These are phyloP conservation scores for Phytophthora aleatoria DNA, from an alignment of 352 stramenopile genomes.

Conservation along the genomic window DNA sequence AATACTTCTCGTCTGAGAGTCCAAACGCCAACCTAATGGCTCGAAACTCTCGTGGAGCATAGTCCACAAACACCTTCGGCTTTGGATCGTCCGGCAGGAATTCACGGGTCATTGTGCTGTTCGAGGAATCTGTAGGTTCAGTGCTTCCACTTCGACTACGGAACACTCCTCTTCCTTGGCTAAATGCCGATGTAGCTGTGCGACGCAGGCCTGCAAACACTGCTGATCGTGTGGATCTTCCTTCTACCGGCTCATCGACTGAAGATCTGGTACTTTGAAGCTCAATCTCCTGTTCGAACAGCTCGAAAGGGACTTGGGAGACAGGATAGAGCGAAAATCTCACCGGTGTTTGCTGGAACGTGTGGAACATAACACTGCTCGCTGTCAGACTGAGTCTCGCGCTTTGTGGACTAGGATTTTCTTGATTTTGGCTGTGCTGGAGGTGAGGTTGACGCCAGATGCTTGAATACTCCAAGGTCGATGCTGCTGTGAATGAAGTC, in stretches of 20 bases:
- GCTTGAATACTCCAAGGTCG: conserved; percentile 10
- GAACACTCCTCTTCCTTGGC: conserved; percentile 37
- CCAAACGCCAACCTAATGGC: conserved; percentile 64
- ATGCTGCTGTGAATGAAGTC: conserved; percentile 25
- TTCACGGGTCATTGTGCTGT: conserved; percentile 18
- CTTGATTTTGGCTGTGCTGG: conserved; percentile 31
- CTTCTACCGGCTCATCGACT: conserved; percentile 20
- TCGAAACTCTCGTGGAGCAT: conserved; percentile 68
- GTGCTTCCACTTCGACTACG: conserved; percentile 31
- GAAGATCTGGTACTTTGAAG: conserved; percentile 55
- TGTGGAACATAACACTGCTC: conserved; percentile 26
- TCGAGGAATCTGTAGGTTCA: conserved; percentile 11
- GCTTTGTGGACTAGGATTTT: conserved; percentile 13
- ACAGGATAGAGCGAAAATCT: conserved; percentile 72
- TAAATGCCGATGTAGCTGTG: conserved; percentile 47
- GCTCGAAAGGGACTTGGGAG: conserved; percentile 74
- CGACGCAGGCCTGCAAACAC: conserved; percentile 57
- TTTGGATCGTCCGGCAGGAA: conserved; percentile 52
- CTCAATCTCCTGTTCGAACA: conserved; percentile 81
- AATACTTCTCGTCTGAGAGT: conserved; percentile 70
- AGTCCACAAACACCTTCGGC: conserved; percentile 81
- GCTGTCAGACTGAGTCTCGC: conserved; percentile 14
- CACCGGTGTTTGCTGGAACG: conserved; percentile 31
- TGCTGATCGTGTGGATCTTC: conserved; percentile 31
- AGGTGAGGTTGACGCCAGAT: conserved; percentile 28